Conservation (phyloP, 2,329 filamentous ascomycete genomes). For the Chaetomium olivaceum region DNA sequence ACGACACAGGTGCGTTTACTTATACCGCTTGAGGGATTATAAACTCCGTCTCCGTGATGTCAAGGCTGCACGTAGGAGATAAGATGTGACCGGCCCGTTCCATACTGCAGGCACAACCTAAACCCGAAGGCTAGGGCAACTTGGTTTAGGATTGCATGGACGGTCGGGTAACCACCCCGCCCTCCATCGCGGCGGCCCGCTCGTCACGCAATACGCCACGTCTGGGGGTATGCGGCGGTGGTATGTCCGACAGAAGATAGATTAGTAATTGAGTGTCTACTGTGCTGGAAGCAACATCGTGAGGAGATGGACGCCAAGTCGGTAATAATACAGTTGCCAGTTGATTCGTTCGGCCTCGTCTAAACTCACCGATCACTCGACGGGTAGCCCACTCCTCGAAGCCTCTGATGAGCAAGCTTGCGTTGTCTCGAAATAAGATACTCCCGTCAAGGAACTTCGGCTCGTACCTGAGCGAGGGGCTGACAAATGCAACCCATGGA, state of each 20-base stretch:
- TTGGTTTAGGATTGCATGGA: too few relatives aligned
- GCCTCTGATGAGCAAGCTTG: not conserved
- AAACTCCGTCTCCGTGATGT: not conserved
- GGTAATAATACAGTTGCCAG: not conserved
- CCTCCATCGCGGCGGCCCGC: too few relatives aligned
- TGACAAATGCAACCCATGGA: not conserved
- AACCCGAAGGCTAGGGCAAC: not conserved
- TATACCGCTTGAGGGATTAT: not conserved
- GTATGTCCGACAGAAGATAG: not conserved
- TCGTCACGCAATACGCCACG: not conserved
- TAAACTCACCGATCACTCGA: not conserved
- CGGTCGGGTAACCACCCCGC: too few relatives aligned
- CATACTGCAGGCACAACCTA: not conserved
- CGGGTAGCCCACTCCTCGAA: not conserved
- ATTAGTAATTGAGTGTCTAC: not conserved
- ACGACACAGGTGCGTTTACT: not conserved
- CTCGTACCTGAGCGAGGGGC: not conserved
- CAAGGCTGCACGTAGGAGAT: not conserved
- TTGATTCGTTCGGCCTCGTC: not conserved
- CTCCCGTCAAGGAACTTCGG: not conserved
- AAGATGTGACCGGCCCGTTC: not conserved
- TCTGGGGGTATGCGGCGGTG: not conserved
- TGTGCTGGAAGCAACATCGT: not conserved
- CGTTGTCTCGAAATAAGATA: not conserved
- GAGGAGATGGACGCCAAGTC: not conserved